A percentile compares a stretch with the other conserved stretches of the same genome.
Evolutionary conservation across 2,329 filamentous ascomycete species (phyloP).

Genomic region (Arthrobotrys megalospora): DNA sequence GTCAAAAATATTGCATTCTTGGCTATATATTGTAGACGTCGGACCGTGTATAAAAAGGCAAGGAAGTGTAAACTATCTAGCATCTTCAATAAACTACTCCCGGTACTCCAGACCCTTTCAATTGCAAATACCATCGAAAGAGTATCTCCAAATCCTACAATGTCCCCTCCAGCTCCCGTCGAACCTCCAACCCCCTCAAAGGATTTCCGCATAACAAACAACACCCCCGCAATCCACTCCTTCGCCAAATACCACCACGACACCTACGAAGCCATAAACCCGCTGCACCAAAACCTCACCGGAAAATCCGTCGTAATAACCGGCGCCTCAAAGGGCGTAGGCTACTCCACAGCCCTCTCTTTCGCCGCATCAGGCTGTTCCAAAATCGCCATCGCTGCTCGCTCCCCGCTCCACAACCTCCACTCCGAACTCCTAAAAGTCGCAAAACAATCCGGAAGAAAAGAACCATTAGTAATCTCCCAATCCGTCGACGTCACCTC

Average conservation of each 20-base stretch:
- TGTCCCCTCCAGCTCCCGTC: too few relatives aligned
- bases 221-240: constrained; percentile 9
- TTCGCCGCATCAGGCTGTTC: constrained; percentile 72
- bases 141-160: too few relatives aligned
- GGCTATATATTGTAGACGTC: too few relatives aligned
- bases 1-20: too few relatives aligned
- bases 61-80: too few relatives aligned
- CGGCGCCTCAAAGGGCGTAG: constrained; percentile 73
- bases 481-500: constrained; percentile 67
- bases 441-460: constrained; percentile 65
- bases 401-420: constrained; percentile 69
- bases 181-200: not conserved
- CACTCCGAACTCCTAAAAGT: constrained; percentile 66
- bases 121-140: too few relatives aligned
- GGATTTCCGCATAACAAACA: constrained; percentile 21
- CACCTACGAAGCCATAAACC: constrained; percentile 34
- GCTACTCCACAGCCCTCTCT: constrained; percentile 72
- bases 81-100: too few relatives aligned
- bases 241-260: constrained; percentile 36
- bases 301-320: constrained; percentile 69
- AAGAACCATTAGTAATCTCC: constrained; percentile 64
- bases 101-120: too few relatives aligned
- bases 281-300: not conserved
- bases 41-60: too few relatives aligned
- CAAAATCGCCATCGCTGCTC: constrained; percentile 72